Conservation (phyloP, 1,139 yeast species). For the Arxiozyma heterogenica region DNA sequence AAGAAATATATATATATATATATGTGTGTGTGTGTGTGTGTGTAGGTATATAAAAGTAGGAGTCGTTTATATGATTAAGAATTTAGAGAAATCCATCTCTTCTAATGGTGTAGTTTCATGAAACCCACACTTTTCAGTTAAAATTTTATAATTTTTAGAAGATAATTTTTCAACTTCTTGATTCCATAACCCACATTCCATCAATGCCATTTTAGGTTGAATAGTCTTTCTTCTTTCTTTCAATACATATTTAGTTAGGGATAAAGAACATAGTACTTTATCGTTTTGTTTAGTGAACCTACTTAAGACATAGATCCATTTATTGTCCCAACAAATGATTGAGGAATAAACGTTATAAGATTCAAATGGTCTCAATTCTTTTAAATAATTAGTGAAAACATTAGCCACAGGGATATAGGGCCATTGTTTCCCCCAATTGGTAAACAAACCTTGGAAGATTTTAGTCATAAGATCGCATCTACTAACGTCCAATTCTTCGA, state of each 20-base stretch:
- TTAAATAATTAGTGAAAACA: slow-evolving; percentile 57
- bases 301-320: slow-evolving; percentile 72
- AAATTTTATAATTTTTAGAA: slow-evolving; percentile 30
- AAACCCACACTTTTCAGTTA: slow-evolving; percentile 24
- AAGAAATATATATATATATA: background rate
- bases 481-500: slow-evolving; percentile 73
- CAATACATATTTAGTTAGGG: slow-evolving; percentile 72
- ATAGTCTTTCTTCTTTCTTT: slow-evolving; percentile 67
- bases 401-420: slow-evolving; percentile 77
- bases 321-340: slow-evolving; percentile 75
- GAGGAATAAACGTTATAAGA: slow-evolving; percentile 47
- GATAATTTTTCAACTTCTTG: slow-evolving; percentile 43
- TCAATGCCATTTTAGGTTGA: slow-evolving; percentile 50
- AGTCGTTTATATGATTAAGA: slow-evolving; percentile 1
- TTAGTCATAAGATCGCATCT: slow-evolving; percentile 54
- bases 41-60: slow-evolving; percentile 8
- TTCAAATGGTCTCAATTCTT: slow-evolving; percentile 63
- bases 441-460: slow-evolving; percentile 46
- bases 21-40: background rate
- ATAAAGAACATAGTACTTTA: slow-evolving; percentile 44
- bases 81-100: slow-evolving; percentile 6
- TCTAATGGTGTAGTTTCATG: slow-evolving; percentile 24
- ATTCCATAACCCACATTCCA: slow-evolving; percentile 47
- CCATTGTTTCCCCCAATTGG: slow-evolving; percentile 29
- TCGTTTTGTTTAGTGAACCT: slow-evolving; percentile 36